A percentile compares a stretch with the other conserved stretches of the same genome.
phyloP scores from a whole-genome alignment of 352 stramenopile species.

The Elongisporangium prolatum region DNA sequence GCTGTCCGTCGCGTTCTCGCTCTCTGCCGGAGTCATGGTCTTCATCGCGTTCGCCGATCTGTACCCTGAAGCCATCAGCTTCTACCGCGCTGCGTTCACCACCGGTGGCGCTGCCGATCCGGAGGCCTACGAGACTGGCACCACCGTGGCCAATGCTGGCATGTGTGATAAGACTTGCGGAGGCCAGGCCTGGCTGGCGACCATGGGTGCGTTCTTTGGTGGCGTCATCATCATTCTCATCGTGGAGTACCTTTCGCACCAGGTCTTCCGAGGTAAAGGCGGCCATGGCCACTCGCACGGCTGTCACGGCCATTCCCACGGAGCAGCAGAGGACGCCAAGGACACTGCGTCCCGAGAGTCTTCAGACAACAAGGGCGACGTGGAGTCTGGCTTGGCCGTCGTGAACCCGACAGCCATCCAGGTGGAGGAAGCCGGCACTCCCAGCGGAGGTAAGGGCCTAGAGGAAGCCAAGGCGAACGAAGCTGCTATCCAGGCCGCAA shows the following conservation, averaged over 20 bases:
- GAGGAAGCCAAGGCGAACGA: background rate
- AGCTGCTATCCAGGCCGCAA: background rate
- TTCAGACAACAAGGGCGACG: slow-evolving; percentile 18
- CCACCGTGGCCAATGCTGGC: slow-evolving; percentile 19
- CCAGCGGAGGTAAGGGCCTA: background rate
- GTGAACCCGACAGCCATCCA: background rate
- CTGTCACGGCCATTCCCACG: slow-evolving; percentile 6
- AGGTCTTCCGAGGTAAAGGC: slow-evolving; percentile 29
- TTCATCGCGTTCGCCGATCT: slow-evolving; percentile 75
- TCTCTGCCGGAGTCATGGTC: slow-evolving; percentile 72
- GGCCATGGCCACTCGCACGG: slow-evolving; percentile 22
- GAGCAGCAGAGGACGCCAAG: slow-evolving; percentile 16
- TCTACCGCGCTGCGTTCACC: slow-evolving; percentile 52
- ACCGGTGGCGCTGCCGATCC: slow-evolving; percentile 44
- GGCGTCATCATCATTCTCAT: slow-evolving; percentile 61
- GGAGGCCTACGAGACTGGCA: slow-evolving; percentile 63
- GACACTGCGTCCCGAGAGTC: slow-evolving; percentile 4
- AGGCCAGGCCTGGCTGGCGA: slow-evolving; percentile 59
- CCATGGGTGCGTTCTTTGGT: slow-evolving; percentile 42
- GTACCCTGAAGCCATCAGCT: slow-evolving; percentile 49
- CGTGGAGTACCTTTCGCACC: slow-evolving; percentile 64
- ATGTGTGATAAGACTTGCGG: slow-evolving; percentile 57
- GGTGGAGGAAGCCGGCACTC: background rate
- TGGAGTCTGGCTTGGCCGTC: slow-evolving; percentile 8
- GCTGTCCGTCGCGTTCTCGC: slow-evolving; percentile 61